These are phyloP conservation scores for Apiosordaria backusii DNA, from an alignment of 495 filamentous ascomycete species.

Conservation along the genomic window DNA sequence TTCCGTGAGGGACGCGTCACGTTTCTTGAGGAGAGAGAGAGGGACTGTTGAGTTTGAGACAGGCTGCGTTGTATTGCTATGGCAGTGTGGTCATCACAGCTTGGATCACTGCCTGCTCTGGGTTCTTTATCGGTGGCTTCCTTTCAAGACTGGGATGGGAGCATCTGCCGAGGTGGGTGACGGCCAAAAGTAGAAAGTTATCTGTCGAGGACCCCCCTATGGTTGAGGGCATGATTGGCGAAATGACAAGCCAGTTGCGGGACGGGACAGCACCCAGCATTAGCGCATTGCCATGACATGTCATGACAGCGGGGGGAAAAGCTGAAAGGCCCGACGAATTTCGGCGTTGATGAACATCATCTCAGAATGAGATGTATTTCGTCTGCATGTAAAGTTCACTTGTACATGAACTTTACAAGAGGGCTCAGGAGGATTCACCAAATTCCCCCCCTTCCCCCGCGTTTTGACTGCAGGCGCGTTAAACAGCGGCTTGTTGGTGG, in stretches of 20 bases:
- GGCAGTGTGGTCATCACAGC: background rate
- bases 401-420: background rate
- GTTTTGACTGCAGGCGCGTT: background rate
- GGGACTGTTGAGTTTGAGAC: background rate
- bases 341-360: background rate
- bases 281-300: background rate
- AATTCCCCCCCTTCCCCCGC: background rate
- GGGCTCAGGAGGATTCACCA: background rate
- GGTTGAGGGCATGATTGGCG: background rate
- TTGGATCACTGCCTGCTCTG: too few relatives aligned
- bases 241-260: background rate
- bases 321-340: background rate
- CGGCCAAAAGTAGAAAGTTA: background rate
- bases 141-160: background rate
- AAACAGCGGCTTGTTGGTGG: conserved; percentile 1
- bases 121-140: too few relatives aligned
- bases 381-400: background rate
- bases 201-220: background rate
- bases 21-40: background rate
- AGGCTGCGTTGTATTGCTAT: background rate
- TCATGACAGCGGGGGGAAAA: background rate
- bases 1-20: background rate
- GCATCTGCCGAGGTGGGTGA: background rate
- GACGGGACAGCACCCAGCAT: background rate
- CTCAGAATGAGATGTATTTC: background rate